A percentile compares a stretch with the other conserved stretches of the same genome.
These are phyloP conservation scores for Ceratocystis lukuohia DNA, from an alignment of 2,329 filamentous ascomycete species.

Conservation along the genomic window DNA sequence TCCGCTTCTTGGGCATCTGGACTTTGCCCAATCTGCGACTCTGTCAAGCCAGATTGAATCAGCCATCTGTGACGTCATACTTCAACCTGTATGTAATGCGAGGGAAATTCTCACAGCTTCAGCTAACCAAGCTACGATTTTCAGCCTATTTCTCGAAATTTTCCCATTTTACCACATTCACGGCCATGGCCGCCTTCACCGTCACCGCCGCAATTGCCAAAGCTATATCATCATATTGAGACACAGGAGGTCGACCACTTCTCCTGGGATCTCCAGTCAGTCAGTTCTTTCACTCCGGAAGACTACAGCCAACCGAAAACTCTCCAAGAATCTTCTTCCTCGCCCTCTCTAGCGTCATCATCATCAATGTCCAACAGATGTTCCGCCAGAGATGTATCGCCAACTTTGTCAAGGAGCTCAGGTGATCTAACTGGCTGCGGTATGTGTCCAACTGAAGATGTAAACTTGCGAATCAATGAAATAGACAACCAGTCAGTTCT, in stretches of 20 bases:
- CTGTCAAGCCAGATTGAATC: no score
- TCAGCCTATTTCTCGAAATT: no score
- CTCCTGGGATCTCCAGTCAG: conserved; percentile 12
- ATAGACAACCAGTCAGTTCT: neutral
- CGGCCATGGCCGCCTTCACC: neutral
- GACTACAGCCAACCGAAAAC: conserved; percentile 4
- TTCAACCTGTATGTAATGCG: no score
- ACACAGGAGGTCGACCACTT: neutral
- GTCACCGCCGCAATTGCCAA: neutral
- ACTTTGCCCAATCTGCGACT: neutral
- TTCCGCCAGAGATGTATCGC: neutral
- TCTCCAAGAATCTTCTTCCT: neutral
- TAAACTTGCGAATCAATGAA: neutral
- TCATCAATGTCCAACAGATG: neutral
- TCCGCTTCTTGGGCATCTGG: neutral
- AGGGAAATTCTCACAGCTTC: no score
- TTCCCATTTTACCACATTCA: neutral
- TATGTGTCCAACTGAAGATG: neutral
- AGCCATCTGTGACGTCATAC: no score
- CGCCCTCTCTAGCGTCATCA: neutral
- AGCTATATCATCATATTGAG: neutral
- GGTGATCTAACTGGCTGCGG: neutral
- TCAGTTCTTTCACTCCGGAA: conserved; percentile 17
- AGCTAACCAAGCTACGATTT: no score
- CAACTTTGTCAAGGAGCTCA: neutral